Base-by-base conservation (phyloP, 768 basidiomycete genomes). In the Suillus subluteus region DNA sequence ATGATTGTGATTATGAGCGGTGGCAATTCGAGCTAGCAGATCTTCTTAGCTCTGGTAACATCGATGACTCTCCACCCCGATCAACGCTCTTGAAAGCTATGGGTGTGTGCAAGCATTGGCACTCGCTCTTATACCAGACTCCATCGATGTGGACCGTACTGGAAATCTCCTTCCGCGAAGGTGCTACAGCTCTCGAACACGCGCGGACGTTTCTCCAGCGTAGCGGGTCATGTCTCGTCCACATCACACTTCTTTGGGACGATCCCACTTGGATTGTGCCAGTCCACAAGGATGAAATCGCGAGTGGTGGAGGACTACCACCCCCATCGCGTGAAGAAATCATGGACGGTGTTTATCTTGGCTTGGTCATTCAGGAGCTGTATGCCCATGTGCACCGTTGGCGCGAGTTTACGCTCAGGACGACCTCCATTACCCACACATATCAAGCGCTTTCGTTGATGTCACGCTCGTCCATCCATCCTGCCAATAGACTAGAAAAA, bases 191-290 rank as follows among this genome's bases (percentile, higher is more conserved):
- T 38, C n/a, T 58, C 8, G 58, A 58, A 9, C 58, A 38, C n/a
- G 58, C 37, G 15, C 37, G 58, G n/a, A 58, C 58, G 23, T 58
- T 23, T 58, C 37, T 58, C n/a, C 58, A 37, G 7, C n/a, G 21
- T 15, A 58, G 58, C n/a, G 37, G 23, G 2, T 23, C 58, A 16
- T 6, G n/a, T 40, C 58, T 15, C 37, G 6, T 58, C 13, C 6
- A 58, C 23, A 23, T 58, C n/a, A 58, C 58, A 38, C 15, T 58
- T 38, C 58, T 58, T n/a, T 58, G 58, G 58, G 58, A 58, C 23
- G 4, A 58, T n/a, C 58, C n/a, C 30, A 18, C 54, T 32, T 55
- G 54, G 54, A 32, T 32, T 6, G 30, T 32, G 4, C 54, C 54
- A 6, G 8, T 26, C 7, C 6, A 2, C 3, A 2, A 12, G 26